A percentile compares a stretch with the other conserved stretches of the same genome.
phyloP scores from a whole-genome alignment of 768 basidiomycete species.

The Mrakia hoshinonis region DNA sequence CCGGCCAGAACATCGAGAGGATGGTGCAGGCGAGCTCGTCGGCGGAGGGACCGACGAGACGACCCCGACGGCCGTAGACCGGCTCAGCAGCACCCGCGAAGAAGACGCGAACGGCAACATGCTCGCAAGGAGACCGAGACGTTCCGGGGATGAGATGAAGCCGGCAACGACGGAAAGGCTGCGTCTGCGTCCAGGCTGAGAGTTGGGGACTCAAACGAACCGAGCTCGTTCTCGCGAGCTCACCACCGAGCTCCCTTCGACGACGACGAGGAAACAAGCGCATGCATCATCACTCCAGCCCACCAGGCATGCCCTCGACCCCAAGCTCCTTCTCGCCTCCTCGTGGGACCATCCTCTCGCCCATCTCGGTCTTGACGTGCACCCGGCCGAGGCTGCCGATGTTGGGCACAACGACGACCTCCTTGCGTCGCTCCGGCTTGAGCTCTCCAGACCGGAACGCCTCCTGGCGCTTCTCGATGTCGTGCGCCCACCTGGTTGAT shows the following conservation, averaged over 20 bases:
- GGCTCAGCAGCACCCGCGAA: too few species aligned
- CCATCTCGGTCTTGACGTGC: constrained; percentile 21
- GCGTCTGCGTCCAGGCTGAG: too few species aligned
- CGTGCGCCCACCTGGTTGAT: constrained; percentile 35
- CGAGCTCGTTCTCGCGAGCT: not conserved
- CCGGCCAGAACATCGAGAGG: too few species aligned
- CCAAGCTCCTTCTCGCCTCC: not conserved
- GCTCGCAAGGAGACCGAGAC: too few species aligned
- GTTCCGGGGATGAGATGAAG: too few species aligned
- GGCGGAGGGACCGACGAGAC: too few species aligned
- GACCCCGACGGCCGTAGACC: too few species aligned
- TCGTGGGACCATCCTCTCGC: not conserved
- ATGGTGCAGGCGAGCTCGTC: too few species aligned
- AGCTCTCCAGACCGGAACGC: constrained; percentile 41
- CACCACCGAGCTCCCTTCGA: not conserved
- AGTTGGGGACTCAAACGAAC: not conserved
- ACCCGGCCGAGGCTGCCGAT: constrained; percentile 11
- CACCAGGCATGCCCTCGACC: not conserved
- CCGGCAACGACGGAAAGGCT: too few species aligned
- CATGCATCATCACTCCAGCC: not conserved
- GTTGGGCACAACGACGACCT: constrained; percentile 9
- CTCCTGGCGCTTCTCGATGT: constrained; percentile 46
- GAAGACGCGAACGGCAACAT: too few species aligned
- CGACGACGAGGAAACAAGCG: not conserved
- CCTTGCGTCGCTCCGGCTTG: constrained; percentile 32